phyloP scores from a whole-genome alignment of 495 filamentous ascomycete species.

The Viridothelium virens region DNA sequence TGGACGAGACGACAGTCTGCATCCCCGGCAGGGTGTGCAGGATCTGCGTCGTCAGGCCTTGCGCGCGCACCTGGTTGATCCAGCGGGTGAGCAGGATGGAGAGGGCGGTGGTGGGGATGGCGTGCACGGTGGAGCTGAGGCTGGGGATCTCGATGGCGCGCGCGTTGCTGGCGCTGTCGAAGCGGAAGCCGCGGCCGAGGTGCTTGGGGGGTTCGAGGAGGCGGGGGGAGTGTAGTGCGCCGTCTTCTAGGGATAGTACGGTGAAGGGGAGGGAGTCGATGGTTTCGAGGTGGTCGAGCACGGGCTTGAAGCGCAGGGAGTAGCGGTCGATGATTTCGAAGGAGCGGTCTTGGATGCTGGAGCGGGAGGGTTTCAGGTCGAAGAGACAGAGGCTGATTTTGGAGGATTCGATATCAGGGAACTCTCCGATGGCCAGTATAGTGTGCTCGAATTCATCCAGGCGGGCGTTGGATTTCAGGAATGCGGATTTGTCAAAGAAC shows the following conservation, averaged over 20 bases:
- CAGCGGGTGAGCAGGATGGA: background rate
- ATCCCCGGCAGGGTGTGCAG: background rate
- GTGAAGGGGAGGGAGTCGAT: slow-evolving; percentile 3
- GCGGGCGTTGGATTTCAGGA: background rate
- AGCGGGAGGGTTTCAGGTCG: slow-evolving; percentile 1
- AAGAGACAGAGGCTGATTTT: background rate
- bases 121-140: background rate
- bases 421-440: slow-evolving; percentile 2
- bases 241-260: background rate
- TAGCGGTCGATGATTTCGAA: background rate
- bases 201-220: slow-evolving; percentile 4
- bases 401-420: background rate
- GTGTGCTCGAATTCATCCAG: background rate
- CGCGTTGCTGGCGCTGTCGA: background rate
- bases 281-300: background rate
- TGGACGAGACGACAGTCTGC: background rate
- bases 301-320: background rate
- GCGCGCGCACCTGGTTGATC: background rate
- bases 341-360: background rate
- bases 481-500: background rate
- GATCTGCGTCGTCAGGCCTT: background rate
- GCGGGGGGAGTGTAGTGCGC: background rate
- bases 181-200: background rate
- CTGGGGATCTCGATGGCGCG: background rate
- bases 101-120: background rate